A percentile compares a stretch with the other conserved stretches of the same genome.
Evolutionary conservation across 768 basidiomycete genomes (phyloP).

Genomic region (Tricholoma terreum): DNA sequence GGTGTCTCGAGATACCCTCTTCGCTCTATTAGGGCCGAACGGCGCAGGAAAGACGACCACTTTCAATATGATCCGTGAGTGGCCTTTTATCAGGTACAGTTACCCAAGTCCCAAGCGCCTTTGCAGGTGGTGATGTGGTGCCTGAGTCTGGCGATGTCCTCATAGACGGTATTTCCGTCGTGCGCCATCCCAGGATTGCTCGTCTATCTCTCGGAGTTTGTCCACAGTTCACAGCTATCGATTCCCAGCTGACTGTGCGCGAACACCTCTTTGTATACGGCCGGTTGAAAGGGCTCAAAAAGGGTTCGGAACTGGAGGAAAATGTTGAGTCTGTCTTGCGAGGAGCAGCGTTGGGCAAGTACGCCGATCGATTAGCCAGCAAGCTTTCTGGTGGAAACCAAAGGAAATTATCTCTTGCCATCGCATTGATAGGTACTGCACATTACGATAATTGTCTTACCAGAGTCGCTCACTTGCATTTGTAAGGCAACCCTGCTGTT

Average conservation of each 20-base stretch:
- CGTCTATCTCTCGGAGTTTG: conserved; percentile 75
- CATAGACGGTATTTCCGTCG: conserved; percentile 64
- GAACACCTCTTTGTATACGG: conserved; percentile 75
- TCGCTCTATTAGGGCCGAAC: conserved; percentile 77
- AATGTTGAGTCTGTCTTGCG: conserved; percentile 58
- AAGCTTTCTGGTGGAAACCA: conserved; percentile 80
- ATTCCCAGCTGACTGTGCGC: conserved; percentile 70
- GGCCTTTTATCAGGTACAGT: not conserved
- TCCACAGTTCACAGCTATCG: conserved; percentile 83
- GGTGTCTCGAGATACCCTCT: conserved; percentile 57
- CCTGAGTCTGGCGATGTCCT: conserved; percentile 68
- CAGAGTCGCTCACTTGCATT: conserved; percentile 19
- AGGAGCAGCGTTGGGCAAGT: conserved; percentile 55
- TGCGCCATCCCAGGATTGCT: conserved; percentile 60
- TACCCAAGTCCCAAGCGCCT: not conserved
- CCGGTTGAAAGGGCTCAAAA: conserved; percentile 62
- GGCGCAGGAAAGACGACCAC: conserved; percentile 84
- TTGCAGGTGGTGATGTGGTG: conserved; percentile 59
- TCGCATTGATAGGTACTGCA: conserved; percentile 61
- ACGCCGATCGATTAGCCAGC: conserved; percentile 70
- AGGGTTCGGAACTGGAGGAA: conserved; percentile 44
- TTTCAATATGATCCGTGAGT: conserved; percentile 76
- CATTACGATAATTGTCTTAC: not conserved
- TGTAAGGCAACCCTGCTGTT: conserved; percentile 71
- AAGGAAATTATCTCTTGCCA: conserved; percentile 71